Percentiles rank a stretch among this genome's conserved stretches.
Conservation (phyloP, 441 rosid species). For the Bruguiera hainesii region DNA sequence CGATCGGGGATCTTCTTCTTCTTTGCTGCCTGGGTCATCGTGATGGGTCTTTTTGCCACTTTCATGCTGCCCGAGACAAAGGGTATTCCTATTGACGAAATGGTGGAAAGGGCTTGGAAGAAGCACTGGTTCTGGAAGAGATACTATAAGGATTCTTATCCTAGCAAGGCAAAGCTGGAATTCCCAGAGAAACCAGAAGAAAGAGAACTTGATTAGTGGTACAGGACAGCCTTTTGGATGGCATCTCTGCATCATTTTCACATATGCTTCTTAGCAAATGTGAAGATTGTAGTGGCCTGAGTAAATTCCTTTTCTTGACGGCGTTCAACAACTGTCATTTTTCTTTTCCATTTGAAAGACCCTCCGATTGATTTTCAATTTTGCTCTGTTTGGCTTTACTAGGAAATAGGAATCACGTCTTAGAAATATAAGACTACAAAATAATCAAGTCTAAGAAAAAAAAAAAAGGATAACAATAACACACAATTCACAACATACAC, state of each 20-base stretch:
- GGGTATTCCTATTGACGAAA: conserved; percentile 62
- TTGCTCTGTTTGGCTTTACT: too few species aligned
- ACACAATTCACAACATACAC: too few species aligned
- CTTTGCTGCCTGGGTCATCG: conserved; percentile 40
- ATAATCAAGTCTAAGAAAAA: too few species aligned
- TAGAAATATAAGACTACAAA: too few species aligned
- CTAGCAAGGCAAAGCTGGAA: background rate
- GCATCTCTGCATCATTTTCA: background rate
- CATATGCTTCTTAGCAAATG: too few species aligned
- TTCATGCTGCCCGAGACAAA: conserved; percentile 56
- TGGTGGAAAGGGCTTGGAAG: conserved; percentile 58
- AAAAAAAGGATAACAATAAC: too few species aligned
- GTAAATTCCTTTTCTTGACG: too few species aligned
- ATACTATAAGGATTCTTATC: conserved; percentile 13
- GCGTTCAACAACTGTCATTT: too few species aligned
- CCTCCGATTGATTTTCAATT: too few species aligned
- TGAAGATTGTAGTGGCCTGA: too few species aligned
- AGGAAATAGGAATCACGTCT: too few species aligned
- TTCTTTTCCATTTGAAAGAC: too few species aligned
- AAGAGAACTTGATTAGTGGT: background rate
- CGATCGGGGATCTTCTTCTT: conserved; percentile 48
- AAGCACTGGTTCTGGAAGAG: conserved; percentile 60
- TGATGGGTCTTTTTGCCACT: conserved; percentile 32
- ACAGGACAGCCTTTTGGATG: background rate
- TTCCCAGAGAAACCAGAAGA: conserved; percentile 1